Base-by-base conservation (phyloP, 2,329 filamentous ascomycete genomes). In the Niveomyces coronatus region DNA sequence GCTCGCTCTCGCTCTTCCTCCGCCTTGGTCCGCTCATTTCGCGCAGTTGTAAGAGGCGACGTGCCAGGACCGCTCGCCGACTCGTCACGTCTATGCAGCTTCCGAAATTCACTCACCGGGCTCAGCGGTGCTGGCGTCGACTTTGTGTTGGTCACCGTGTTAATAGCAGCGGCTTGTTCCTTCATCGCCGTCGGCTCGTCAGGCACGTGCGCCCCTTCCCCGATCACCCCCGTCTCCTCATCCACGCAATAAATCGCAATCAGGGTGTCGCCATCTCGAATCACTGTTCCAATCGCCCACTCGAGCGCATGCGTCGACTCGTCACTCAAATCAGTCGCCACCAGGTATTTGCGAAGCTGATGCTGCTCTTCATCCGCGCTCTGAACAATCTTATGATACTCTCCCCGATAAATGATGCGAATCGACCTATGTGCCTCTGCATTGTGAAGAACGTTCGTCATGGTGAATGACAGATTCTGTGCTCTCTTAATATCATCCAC, bases 261-360 rank as follows among this genome's bases (percentile, higher is more conserved):
- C 24, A 98, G 70, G 0, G 89, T 96, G 55, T 98, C 91, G 7
- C 91, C 91, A 49, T 96, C 88, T 34, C 91, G 76, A 20, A 98
- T 68, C 5, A 96, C 87, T 0, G 89, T 96, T 7, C 91, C 91
- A 40, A 98, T 88, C 0, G 89, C 91, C 91, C 91, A 98, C 58
- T 98, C 91, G 22, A 98, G 69, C 2, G 91, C 91, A 57, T 96
- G 93, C 6, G 85, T 85, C 4, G 89, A 88, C 62, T 98, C 91
- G 26, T 91, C 85, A 49, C 88, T 95, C 4, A 96, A 65, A 58
- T 98, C 91, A 0, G 86, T 95, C 3, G 91, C 89, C n/a, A 95
- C 87, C 13, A 98, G 66, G 55, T 96, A 98, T 51, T 91, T 93
- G 37, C 91, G 76, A 44, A 89, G 74, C 37, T 84, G 76, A 35